Evolutionary conservation across 2,329 filamentous ascomycete genomes (phyloP).

Genomic region (Magnaporthiopsis incrustans): DNA sequence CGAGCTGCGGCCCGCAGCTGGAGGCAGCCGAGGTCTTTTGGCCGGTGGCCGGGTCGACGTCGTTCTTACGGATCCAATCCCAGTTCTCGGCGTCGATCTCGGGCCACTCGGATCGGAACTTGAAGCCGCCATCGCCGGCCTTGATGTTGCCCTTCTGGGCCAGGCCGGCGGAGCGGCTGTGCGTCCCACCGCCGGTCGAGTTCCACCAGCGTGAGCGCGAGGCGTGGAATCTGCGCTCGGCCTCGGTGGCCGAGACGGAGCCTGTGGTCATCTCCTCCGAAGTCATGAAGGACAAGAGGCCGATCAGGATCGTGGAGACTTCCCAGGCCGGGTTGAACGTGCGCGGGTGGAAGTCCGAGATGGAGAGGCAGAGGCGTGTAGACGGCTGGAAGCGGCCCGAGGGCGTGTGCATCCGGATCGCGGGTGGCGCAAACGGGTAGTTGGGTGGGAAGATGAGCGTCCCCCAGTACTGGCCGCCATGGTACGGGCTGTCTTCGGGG

Average conservation of each 20-base stretch:
- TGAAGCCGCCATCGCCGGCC: slow-evolving; percentile 83
- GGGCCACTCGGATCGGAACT: slow-evolving; percentile 84
- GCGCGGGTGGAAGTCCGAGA: slow-evolving; percentile 95
- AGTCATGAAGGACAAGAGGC: slow-evolving; percentile 94
- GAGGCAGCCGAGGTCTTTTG: slow-evolving; percentile 46
- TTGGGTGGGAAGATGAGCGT: slow-evolving; percentile 91
- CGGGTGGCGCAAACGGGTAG: slow-evolving; percentile 94
- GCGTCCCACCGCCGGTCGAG: slow-evolving; percentile 78
- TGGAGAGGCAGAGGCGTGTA: slow-evolving; percentile 85
- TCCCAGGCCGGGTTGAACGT: slow-evolving; percentile 99
- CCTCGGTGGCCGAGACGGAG: slow-evolving; percentile 66
- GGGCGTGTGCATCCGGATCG: slow-evolving; percentile 98
- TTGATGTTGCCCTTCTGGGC: slow-evolving; percentile 71
- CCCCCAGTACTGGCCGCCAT: slow-evolving; percentile 96
- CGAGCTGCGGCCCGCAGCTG: slow-evolving; percentile 41
- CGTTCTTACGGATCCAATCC: slow-evolving; percentile 80
- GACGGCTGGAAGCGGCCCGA: slow-evolving; percentile 92
- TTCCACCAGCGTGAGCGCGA: slow-evolving; percentile 90
- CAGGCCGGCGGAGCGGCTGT: slow-evolving; percentile 41
- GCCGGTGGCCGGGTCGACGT: slow-evolving; percentile 71
- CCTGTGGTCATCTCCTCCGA: slow-evolving; percentile 98
- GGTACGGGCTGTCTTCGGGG: slow-evolving; percentile 87
- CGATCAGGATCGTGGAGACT: slow-evolving; percentile 91
- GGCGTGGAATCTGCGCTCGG: slow-evolving; percentile 72
- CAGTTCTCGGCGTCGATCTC: slow-evolving; percentile 85